Evolutionary conservation across 345 rosid genomes (phyloP).

Genomic region (Bruguiera parviflora): DNA sequence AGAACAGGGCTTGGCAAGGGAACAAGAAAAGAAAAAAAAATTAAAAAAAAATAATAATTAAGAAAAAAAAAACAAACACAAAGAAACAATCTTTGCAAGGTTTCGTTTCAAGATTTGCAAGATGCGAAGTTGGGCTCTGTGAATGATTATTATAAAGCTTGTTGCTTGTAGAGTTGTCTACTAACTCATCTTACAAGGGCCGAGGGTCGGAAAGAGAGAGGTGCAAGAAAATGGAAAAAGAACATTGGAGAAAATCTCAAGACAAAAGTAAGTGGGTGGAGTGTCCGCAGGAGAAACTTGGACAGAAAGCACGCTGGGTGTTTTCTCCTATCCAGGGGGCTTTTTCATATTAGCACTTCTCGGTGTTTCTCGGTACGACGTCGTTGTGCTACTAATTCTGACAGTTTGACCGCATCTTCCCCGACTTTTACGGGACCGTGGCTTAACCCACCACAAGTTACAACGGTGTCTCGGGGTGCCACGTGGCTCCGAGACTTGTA

Average conservation of each 20-base stretch:
- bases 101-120: neutral
- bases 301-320: neutral
- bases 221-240: slow-evolving; percentile 2
- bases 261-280: slow-evolving; percentile 28
- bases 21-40: neutral
- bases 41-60: neutral
- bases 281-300: slow-evolving; percentile 25
- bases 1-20: too few relatives aligned
- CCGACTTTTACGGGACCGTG: too few relatives aligned
- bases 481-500: too few relatives aligned
- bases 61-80: neutral
- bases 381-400: neutral
- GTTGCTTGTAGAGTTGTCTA: neutral
- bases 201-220: slow-evolving; percentile 10
- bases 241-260: neutral
- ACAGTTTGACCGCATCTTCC: neutral
- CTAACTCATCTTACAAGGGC: too few relatives aligned
- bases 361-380: too few relatives aligned
- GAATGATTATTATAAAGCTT: neutral
- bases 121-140: slow-evolving; percentile 5
- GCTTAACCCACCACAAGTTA: too few relatives aligned
- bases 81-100: too few relatives aligned
- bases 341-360: too few relatives aligned
- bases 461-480: too few relatives aligned
- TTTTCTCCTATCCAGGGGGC: neutral